Percentiles rank a stretch among this genome's conserved stretches.
Evolutionary conservation across 192 early-diverging fungal genomes (phyloP).

Genomic region (Mortierella alpina): DNA sequence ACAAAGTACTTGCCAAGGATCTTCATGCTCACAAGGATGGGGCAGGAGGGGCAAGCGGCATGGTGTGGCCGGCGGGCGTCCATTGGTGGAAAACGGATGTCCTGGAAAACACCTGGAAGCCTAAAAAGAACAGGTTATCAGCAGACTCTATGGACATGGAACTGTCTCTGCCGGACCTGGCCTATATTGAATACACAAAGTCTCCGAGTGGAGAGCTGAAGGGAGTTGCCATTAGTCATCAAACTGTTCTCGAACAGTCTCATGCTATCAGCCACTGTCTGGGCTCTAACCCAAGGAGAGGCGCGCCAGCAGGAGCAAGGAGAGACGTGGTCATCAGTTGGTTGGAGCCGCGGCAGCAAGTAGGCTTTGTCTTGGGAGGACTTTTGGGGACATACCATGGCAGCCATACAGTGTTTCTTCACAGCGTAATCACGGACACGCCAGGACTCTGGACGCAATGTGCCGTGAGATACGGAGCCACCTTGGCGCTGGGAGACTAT

Average conservation of each 20-base stretch:
- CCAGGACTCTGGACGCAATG: conserved; percentile 74
- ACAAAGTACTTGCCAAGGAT: conserved; percentile 73
- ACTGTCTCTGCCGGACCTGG: conserved; percentile 64
- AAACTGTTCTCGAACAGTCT: conserved; percentile 78
- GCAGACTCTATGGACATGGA: conserved; percentile 11
- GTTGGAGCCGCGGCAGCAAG: conserved; percentile 86
- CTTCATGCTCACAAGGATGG: conserved; percentile 55
- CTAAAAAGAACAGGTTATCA: conserved; percentile 30
- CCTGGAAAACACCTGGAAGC: conserved; percentile 56
- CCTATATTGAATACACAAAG: conserved; percentile 88
- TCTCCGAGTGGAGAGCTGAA: conserved; percentile 83
- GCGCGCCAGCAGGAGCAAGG: neutral
- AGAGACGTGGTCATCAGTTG: conserved; percentile 68
- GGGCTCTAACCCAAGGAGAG: conserved; percentile 10
- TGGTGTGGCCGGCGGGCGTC: conserved; percentile 69
- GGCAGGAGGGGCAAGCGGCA: neutral
- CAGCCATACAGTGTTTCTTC: conserved; percentile 70
- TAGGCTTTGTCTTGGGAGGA: conserved; percentile 74
- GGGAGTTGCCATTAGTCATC: conserved; percentile 80
- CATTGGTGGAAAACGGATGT: conserved; percentile 86
- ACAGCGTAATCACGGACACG: conserved; percentile 64
- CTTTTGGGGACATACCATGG: conserved; percentile 76
- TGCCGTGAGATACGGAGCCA: conserved; percentile 61
- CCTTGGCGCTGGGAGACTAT: conserved; percentile 33
- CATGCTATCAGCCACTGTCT: conserved; percentile 17